These are phyloP conservation scores for Wickerhamomyces ciferrii DNA, from an alignment of 805 yeast species.

Conservation along the genomic window DNA sequence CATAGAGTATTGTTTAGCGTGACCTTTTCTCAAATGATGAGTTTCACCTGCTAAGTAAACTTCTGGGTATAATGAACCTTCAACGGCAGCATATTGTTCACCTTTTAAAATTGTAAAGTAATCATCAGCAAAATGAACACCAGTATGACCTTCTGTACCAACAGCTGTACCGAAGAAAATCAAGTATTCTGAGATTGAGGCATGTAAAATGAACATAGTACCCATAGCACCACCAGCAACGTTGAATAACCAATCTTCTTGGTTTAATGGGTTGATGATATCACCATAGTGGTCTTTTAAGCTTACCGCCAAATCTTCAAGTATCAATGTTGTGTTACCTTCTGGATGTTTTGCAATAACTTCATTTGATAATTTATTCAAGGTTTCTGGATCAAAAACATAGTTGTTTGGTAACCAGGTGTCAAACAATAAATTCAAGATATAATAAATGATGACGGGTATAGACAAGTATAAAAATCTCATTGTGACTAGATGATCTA, in stretches of 20 bases:
- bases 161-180: constrained; percentile 90
- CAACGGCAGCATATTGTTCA: constrained; percentile 65
- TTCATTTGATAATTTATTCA: constrained; percentile 54
- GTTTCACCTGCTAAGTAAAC: constrained; percentile 83
- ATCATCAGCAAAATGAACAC: constrained; percentile 96
- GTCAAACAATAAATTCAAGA: constrained; percentile 37
- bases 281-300: constrained; percentile 67
- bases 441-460: constrained; percentile 24
- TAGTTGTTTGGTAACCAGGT: constrained; percentile 69
- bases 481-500: constrained; percentile 9
- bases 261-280: constrained; percentile 62
- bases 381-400: constrained; percentile 60
- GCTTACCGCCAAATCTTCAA: constrained; percentile 54
- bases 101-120: constrained; percentile 90
- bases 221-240: constrained; percentile 99
- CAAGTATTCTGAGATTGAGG: constrained; percentile 88
- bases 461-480: constrained; percentile 14
- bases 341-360: constrained; percentile 50
- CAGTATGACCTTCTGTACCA: constrained; percentile 96
- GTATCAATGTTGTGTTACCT: constrained; percentile 54
- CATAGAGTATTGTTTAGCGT: constrained; percentile 82
- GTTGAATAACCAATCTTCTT: constrained; percentile 91
- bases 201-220: constrained; percentile 90
- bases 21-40: constrained; percentile 73
- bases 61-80: constrained; percentile 59